phyloP scores from a whole-genome alignment of 2,329 filamentous ascomycete species.

The Passalora sequoiae region DNA sequence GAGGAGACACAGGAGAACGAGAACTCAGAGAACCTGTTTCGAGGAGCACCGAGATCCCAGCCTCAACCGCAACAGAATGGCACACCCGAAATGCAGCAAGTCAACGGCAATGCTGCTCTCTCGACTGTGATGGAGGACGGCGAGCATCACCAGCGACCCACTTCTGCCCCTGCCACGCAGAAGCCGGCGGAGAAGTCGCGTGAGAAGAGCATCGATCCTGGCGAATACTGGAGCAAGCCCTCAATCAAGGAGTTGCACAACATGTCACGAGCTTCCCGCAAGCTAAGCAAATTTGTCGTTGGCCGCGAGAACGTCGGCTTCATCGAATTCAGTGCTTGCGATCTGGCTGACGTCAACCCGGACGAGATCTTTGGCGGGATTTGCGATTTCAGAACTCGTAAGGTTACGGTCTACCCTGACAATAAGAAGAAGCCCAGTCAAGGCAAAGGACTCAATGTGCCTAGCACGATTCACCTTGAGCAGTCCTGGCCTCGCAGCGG shows the following conservation, averaged over 20 bases:
- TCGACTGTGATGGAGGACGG: slow-evolving; percentile 73
- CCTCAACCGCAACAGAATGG: slow-evolving; percentile 35
- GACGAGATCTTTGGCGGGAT: slow-evolving; percentile 65
- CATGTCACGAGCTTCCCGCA: slow-evolving; percentile 75
- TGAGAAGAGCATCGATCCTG: slow-evolving; percentile 46
- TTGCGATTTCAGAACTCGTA: slow-evolving; percentile 59
- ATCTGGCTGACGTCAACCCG: slow-evolving; percentile 72
- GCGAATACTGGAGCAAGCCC: slow-evolving; percentile 83
- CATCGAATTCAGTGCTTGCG: slow-evolving; percentile 66
- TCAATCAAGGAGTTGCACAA: slow-evolving; percentile 66
- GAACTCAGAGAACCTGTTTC: slow-evolving; percentile 49
- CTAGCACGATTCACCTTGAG: slow-evolving; percentile 77
- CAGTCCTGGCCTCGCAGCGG: slow-evolving; percentile 83
- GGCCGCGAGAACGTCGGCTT: slow-evolving; percentile 77
- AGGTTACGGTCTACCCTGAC: slow-evolving; percentile 80
- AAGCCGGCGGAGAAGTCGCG: slow-evolving; percentile 14
- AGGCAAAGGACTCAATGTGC: slow-evolving; percentile 88
- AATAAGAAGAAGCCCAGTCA: slow-evolving; percentile 71
- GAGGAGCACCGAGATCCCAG: slow-evolving; percentile 4
- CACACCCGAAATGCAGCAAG: slow-evolving; percentile 36
- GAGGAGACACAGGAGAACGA: slow-evolving; percentile 41
- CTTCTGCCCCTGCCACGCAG: slow-evolving; percentile 22
- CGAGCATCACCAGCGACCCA: slow-evolving; percentile 28
- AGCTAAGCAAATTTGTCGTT: slow-evolving; percentile 69
- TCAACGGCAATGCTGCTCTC: slow-evolving; percentile 46